These are phyloP conservation scores for Daucus carota DNA, from an alignment of 129 eudicot genomes.

Conservation along the genomic window DH1_v3.0 NC_030382.2:51954001-51954500, in stretches of 20 bases:
- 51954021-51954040: constrained; percentile 74
- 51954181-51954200: constrained; percentile 58
- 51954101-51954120: constrained; percentile 70
- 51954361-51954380: constrained; percentile 66
- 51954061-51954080: constrained; percentile 42
- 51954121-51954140: constrained; percentile 50
- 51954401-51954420: constrained; percentile 64
- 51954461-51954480: constrained; percentile 53
- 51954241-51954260: constrained; percentile 43
- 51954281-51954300: constrained; percentile 76
- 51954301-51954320: constrained; percentile 57
- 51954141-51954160: constrained; percentile 54
- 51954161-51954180: constrained; percentile 79
- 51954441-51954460: constrained; percentile 45
- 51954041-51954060: constrained; percentile 66
- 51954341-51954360: constrained; percentile 90
- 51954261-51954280: constrained; percentile 60
- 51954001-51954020: constrained; percentile 79
- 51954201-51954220: constrained; percentile 51
- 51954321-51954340: constrained; percentile 40
- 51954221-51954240: constrained; percentile 47
- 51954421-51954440: constrained; percentile 61
- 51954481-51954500: constrained; percentile 43
- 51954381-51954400: constrained; percentile 69
- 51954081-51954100: constrained; percentile 70